Percentiles rank a stretch among this genome's conserved stretches.
Conservation (phyloP, 257 asterid species). For the Forsythia suspensa region DNA sequence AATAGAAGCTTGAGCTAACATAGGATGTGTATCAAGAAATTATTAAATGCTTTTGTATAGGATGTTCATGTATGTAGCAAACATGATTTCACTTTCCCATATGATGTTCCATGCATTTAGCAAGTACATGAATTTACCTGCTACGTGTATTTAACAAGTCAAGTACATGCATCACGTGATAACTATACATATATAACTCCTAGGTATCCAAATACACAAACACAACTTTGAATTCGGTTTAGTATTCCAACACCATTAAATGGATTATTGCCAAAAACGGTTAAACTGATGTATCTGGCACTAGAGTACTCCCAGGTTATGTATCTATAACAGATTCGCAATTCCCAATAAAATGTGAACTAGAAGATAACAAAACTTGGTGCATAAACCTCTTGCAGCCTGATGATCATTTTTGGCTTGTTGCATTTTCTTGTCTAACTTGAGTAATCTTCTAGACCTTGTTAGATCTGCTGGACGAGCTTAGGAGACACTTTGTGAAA, state of each 20-base stretch:
- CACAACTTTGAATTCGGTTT: neutral
- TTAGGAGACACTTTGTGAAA: neutral
- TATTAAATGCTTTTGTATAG: neutral
- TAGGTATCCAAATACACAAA: neutral
- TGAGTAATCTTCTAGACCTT: neutral
- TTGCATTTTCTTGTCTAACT: constrained; percentile 2
- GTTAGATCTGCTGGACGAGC: constrained; percentile 6
- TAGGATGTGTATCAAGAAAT: neutral
- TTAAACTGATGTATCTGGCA: neutral
- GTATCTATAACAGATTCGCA: neutral
- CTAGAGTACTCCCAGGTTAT: neutral
- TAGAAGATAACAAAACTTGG: neutral
- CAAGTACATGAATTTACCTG: neutral
- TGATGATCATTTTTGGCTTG: neutral
- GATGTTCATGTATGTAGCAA: neutral
- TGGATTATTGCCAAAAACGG: neutral
- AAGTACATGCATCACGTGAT: neutral
- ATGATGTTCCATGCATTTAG: neutral
- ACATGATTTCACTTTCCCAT: neutral
- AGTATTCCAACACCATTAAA: neutral
- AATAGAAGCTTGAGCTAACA: neutral
- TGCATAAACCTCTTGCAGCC: neutral
- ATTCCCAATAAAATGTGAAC: neutral
- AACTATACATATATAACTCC: neutral
- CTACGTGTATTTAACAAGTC: neutral